Percentiles rank a stretch among this genome's conserved stretches.
Evolutionary conservation across 2,329 filamentous ascomycete species (phyloP).

Genomic region (Epichloe brachyelytri): DNA sequence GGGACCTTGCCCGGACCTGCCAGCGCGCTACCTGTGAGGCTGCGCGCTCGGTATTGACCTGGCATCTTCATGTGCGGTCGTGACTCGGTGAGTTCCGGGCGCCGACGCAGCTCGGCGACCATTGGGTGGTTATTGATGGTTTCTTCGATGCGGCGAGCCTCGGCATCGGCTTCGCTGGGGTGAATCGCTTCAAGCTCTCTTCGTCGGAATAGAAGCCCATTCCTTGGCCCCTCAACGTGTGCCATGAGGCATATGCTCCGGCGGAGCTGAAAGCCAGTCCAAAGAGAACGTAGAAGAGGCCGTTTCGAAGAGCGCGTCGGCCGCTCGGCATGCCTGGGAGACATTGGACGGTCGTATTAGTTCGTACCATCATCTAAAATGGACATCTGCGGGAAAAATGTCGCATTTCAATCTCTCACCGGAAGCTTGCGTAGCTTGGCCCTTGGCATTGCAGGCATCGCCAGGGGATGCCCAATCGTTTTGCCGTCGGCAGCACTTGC

Average conservation of each 20-base stretch:
- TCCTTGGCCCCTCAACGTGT: conserved; percentile 20
- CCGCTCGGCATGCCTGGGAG: background rate
- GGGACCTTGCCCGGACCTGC: conserved; percentile 62
- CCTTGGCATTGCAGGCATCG: no score
- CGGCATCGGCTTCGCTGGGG: conserved; percentile 33
- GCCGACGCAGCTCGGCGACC: conserved; percentile 51
- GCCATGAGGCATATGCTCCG: conserved; percentile 24
- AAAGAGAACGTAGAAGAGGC: conserved; percentile 15
- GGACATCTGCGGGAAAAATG: background rate
- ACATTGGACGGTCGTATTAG: background rate
- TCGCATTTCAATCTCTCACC: background rate
- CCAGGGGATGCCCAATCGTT: no score
- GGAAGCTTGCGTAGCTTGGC: no score
- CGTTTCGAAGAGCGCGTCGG: conserved; percentile 9
- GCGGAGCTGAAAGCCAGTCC: conserved; percentile 18
- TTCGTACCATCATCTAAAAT: background rate
- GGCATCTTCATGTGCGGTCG: conserved; percentile 85
- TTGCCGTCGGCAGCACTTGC: no score
- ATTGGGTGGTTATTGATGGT: conserved; percentile 66
- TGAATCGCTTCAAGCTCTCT: conserved; percentile 58
- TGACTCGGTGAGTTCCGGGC: conserved; percentile 58
- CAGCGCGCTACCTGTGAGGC: conserved; percentile 71
- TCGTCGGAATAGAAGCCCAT: conserved; percentile 42
- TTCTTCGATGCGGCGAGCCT: conserved; percentile 50
- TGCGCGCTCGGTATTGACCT: conserved; percentile 51